Evolutionary conservation across 2,329 filamentous ascomycete species (phyloP).

Genomic region (Chaetoscypha palmicola): DNA sequence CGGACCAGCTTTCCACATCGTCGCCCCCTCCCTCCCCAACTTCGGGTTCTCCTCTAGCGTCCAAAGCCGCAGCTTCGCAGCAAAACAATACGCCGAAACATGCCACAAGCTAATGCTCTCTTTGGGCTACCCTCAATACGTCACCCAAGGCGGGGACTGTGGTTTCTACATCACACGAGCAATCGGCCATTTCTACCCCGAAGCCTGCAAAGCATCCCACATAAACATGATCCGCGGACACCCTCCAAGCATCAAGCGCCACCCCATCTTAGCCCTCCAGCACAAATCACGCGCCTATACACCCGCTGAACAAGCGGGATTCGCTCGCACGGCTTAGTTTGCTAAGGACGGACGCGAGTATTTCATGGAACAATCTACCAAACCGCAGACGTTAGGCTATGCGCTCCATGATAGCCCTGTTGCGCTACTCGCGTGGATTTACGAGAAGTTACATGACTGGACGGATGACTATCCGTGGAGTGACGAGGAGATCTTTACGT

Average conservation of each 20-base stretch:
- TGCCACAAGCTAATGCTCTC: conserved; percentile 62
- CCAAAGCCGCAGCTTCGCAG: conserved; percentile 47
- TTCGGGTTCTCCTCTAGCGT: conserved; percentile 41
- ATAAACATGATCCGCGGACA: conserved; percentile 49
- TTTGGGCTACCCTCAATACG: conserved; percentile 58
- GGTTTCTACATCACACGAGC: conserved; percentile 58
- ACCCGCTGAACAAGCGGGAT: conserved; percentile 36
- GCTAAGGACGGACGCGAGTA: conserved; percentile 48
- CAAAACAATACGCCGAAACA: conserved; percentile 55
- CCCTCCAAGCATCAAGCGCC: conserved; percentile 42
- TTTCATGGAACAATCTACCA: conserved; percentile 53
- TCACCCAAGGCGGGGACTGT: conserved; percentile 64
- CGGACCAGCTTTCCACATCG: conserved; percentile 45
- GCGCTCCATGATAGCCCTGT: conserved; percentile 63
- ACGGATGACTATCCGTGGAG: conserved; percentile 66
- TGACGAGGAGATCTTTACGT: conserved; percentile 68
- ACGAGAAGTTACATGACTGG: conserved; percentile 76
- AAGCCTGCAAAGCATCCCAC: conserved; percentile 51
- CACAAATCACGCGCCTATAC: conserved; percentile 49
- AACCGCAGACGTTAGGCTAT: conserved; percentile 67
- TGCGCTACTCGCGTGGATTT: conserved; percentile 68
- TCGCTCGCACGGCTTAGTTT: conserved; percentile 53
- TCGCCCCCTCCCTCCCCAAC: conserved; percentile 51
- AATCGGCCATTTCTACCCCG: conserved; percentile 52
- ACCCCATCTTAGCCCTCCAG: conserved; percentile 51